Evolutionary conservation across 2,329 filamentous ascomycete genomes (phyloP).

Genomic region (Colletotrichum theobromicola): DNA sequence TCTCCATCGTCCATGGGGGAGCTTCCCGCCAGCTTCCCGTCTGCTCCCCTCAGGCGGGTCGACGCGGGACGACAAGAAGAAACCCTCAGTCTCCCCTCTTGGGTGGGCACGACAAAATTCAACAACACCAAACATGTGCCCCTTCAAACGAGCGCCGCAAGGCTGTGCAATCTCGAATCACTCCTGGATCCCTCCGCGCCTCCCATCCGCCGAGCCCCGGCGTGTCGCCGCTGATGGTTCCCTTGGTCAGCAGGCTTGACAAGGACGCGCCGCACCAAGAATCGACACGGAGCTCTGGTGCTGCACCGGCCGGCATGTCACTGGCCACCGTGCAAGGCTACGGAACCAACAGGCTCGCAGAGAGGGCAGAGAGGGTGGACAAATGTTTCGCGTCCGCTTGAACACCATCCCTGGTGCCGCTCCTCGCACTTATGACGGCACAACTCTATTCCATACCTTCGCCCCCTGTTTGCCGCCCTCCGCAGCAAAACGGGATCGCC

Average conservation of each 20-base stretch:
- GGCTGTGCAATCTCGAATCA: conserved; percentile 7
- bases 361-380: not conserved
- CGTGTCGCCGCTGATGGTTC: not conserved
- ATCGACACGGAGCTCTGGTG: not conserved
- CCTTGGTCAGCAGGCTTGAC: not conserved
- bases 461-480: conserved; percentile 5
- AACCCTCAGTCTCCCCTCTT: not conserved
- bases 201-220: not conserved
- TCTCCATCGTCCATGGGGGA: not conserved
- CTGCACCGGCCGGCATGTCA: not conserved
- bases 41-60: not conserved
- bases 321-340: conserved; percentile 6
- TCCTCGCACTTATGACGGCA: not conserved
- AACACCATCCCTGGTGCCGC: not conserved
- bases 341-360: not conserved
- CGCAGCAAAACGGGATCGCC: conserved; percentile 8
- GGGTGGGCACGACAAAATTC: not conserved
- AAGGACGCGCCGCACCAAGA: conserved; percentile 9
- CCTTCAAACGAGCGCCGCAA: conserved; percentile 18
- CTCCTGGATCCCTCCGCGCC: not conserved
- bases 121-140: not conserved
- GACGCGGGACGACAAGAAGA: not conserved
- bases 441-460: not conserved
- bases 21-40: no score
- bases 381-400: conserved; percentile 8